Percentiles rank a stretch among this genome's conserved stretches.
Evolutionary conservation across 768 basidiomycete species (phyloP).

Genomic region (Leccinum aurantiacum): DNA sequence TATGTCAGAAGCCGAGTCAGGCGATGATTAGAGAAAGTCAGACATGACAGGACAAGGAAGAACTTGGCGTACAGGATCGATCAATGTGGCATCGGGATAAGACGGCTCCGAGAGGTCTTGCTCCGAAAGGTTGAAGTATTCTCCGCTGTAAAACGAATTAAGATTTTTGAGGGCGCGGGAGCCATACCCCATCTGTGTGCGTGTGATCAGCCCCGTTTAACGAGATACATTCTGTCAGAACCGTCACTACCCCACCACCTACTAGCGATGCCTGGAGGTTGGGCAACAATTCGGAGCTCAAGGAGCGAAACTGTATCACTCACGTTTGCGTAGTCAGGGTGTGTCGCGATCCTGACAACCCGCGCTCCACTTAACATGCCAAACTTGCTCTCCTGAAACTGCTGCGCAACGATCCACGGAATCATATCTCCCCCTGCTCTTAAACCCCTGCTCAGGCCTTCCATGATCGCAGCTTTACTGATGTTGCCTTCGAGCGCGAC

Average conservation of each 20-base stretch:
- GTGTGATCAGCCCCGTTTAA: constrained; percentile 4
- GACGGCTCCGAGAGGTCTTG: constrained; percentile 42
- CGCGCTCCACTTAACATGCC: constrained; percentile 88
- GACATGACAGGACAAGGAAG: not conserved
- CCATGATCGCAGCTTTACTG: constrained; percentile 79
- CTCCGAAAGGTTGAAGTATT: constrained; percentile 87
- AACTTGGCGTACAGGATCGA: constrained; percentile 44
- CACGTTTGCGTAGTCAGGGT: constrained; percentile 92
- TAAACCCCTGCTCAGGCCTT: constrained; percentile 78
- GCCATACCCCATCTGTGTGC: constrained; percentile 90
- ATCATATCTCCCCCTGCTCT: constrained; percentile 95
- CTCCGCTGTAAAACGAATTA: constrained; percentile 90
- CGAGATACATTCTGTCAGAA: not conserved
- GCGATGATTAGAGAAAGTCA: not conserved
- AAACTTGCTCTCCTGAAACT: constrained; percentile 96
- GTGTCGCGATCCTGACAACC: constrained; percentile 90
- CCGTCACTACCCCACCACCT: not conserved
- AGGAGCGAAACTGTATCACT: constrained; percentile 28
- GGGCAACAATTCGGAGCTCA: not conserved
- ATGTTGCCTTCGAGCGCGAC: constrained; percentile 96
- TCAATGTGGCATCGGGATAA: constrained; percentile 56
- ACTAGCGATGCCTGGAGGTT: not conserved
- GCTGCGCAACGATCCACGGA: constrained; percentile 92
- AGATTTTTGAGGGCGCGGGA: constrained; percentile 83
- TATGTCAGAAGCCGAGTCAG: not conserved